A percentile compares a stretch with the other conserved stretches of the same genome.
Conservation (phyloP, 495 filamentous ascomycete genomes). For the Monascus purpureus region DNA sequence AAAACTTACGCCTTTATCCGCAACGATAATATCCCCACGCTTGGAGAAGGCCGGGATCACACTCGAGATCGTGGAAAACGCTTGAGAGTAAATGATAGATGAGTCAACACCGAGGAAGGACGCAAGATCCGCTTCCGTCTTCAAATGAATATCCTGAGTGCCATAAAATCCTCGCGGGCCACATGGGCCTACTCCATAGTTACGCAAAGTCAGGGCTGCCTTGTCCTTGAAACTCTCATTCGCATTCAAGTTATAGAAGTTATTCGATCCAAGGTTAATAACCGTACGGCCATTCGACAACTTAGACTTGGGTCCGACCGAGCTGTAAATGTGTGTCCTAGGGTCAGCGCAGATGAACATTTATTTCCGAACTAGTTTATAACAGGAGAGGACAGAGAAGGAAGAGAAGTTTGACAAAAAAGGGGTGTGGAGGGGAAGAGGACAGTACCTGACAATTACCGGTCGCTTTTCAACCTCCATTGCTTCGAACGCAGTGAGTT, state of each 20-base stretch:
- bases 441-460: conserved; percentile 67
- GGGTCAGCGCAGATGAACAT: no score
- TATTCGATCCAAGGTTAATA: conserved; percentile 82
- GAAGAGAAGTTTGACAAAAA: conserved; percentile 2
- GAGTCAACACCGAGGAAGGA: conserved; percentile 70
- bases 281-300: conserved; percentile 81
- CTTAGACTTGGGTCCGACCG: conserved; percentile 80
- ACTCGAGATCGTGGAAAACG: conserved; percentile 85
- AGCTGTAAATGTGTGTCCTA: conserved; percentile 33
- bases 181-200: conserved; percentile 92
- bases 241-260: conserved; percentile 90
- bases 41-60: conserved; percentile 96
- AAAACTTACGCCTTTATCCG: conserved; percentile 89
- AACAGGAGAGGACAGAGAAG: background rate
- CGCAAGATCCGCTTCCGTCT: conserved; percentile 88
- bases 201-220: conserved; percentile 82
- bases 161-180: conserved; percentile 96
- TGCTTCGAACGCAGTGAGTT: conserved; percentile 57
- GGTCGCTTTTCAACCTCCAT: conserved; percentile 72
- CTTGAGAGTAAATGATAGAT: conserved; percentile 89
- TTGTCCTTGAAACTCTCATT: conserved; percentile 90
- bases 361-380: no score
- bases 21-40: conserved; percentile 93
- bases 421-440: background rate
- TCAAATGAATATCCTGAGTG: conserved; percentile 96